Evolutionary conservation across 1,284 basidiomycete species (phyloP).

Genomic region (Pseudozyma tsukubaensis): DNA sequence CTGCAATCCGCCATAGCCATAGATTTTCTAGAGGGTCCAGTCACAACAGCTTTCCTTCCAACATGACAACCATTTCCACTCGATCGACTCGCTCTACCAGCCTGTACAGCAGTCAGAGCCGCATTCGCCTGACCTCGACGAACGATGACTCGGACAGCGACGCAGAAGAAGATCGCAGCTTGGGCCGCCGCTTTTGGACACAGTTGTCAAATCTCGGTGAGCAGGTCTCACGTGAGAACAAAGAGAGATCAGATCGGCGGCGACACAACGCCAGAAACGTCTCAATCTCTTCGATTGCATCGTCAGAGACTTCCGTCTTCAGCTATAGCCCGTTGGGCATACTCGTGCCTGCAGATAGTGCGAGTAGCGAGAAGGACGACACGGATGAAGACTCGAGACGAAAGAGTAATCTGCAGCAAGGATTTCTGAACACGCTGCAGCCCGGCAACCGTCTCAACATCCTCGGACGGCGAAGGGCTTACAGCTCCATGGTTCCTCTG

Average conservation of each 20-base stretch:
- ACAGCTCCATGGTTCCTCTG: slow-evolving; percentile 31
- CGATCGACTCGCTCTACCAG: slow-evolving; percentile 17
- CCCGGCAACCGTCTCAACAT: too few relatives aligned
- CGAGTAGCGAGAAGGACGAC: neutral
- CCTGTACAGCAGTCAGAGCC: slow-evolving; percentile 17
- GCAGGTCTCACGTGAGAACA: slow-evolving; percentile 19
- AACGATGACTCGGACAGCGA: neutral
- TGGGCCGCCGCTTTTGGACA: slow-evolving; percentile 26
- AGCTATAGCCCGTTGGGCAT: slow-evolving; percentile 32
- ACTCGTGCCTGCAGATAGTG: slow-evolving; percentile 15
- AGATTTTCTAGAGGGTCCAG: slow-evolving; percentile 17
- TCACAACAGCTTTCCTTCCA: slow-evolving; percentile 17
- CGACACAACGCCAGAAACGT: neutral
- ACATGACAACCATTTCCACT: slow-evolving; percentile 10
- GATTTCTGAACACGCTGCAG: too few relatives aligned
- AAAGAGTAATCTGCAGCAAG: neutral
- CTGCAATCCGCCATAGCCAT: neutral
- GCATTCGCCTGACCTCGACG: too few relatives aligned
- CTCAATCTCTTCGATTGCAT: slow-evolving; percentile 18
- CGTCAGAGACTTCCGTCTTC: slow-evolving; percentile 22
- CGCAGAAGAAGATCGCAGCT: neutral
- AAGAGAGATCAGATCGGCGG: too few relatives aligned
- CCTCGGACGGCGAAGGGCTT: slow-evolving; percentile 19
- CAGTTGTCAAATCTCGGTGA: slow-evolving; percentile 21
- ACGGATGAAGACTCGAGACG: neutral